Conservation (phyloP, 2,329 filamentous ascomycete species). For the Trichophyton verrucosum region DNA sequence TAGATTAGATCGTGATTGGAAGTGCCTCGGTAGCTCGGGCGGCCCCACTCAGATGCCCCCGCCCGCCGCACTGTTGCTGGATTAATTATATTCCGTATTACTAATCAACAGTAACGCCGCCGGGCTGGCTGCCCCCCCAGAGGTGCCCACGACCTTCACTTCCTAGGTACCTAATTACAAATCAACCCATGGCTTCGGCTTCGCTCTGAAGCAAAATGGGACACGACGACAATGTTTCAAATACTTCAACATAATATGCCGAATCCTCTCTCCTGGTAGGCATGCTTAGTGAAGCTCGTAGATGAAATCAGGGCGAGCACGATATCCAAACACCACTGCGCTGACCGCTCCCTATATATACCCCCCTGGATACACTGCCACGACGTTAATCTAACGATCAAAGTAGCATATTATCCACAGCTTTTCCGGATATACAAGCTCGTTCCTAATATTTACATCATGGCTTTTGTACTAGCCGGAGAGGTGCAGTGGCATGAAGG, state of each 20-base stretch:
- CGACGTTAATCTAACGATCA: neutral
- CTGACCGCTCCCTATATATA: neutral
- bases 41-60: too few relatives aligned
- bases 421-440: too few relatives aligned
- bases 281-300: neutral
- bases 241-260: neutral
- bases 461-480: constrained; percentile 17
- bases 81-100: too few relatives aligned
- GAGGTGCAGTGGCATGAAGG: constrained; percentile 47
- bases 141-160: too few relatives aligned
- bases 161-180: neutral
- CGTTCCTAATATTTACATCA: constrained; percentile 1
- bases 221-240: neutral
- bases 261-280: neutral
- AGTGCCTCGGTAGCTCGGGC: too few relatives aligned
- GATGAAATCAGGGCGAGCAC: too few relatives aligned
- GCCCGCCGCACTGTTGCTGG: too few relatives aligned
- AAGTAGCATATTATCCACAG: neutral
- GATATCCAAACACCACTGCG: neutral
- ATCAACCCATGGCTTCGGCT: neutral
- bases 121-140: too few relatives aligned
- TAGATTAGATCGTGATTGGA: too few relatives aligned
- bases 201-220: neutral
- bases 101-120: too few relatives aligned
- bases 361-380: neutral